These are phyloP conservation scores for Elsinoe ampelina DNA, from an alignment of 2,329 filamentous ascomycete species.

Conservation along the genomic window DNA sequence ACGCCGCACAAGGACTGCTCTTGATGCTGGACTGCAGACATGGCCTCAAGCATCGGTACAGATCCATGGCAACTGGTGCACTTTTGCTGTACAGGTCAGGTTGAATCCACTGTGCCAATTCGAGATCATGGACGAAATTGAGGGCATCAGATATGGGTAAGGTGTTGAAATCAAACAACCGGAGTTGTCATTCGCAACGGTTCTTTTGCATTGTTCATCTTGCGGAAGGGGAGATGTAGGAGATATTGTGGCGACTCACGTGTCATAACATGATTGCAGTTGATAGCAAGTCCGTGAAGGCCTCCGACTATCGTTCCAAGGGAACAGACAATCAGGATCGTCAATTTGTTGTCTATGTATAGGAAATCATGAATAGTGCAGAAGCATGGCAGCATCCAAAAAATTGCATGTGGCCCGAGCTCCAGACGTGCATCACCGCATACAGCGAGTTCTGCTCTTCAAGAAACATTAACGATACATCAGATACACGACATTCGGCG, in stretches of 20 bases:
- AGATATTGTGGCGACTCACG: background rate
- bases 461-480: background rate
- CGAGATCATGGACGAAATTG: background rate
- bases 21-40: constrained; percentile 40
- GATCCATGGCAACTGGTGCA: constrained; percentile 34
- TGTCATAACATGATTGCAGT: background rate
- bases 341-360: background rate
- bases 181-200: constrained; percentile 58
- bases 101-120: no score
- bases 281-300: background rate
- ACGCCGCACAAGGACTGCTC: constrained; percentile 31
- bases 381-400: constrained; percentile 4
- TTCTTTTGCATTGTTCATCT: constrained; percentile 40
- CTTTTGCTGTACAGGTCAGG: constrained; percentile 13
- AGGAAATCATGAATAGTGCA: background rate
- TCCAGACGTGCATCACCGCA: constrained; percentile 2
- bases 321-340: no score
- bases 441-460: background rate
- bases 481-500: background rate
- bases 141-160: constrained; percentile 29
- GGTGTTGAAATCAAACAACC: constrained; percentile 43
- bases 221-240: constrained; percentile 5
- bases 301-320: no score
- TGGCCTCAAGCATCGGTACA: constrained; percentile 48
- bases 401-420: constrained; percentile 18